Percentiles rank a stretch among this genome's conserved stretches.
Conservation (phyloP, 768 basidiomycete species). For the Lyophyllum semitale region DNA sequence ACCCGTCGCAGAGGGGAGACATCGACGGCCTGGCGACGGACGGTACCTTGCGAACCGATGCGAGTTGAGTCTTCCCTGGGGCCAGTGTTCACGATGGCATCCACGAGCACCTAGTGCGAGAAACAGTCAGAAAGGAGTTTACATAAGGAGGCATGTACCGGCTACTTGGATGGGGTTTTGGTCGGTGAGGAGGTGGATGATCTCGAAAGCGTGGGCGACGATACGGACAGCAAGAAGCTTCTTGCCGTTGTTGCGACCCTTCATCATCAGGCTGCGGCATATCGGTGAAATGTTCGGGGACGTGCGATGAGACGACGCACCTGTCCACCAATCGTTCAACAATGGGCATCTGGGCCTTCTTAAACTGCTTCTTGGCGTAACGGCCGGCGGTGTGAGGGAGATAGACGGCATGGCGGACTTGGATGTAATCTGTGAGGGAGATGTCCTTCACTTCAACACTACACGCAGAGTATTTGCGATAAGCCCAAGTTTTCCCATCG, state of each 20-base stretch:
- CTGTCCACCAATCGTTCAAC: constrained; percentile 98
- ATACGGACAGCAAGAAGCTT: constrained; percentile 99
- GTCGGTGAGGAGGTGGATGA: constrained; percentile 99
- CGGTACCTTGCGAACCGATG: constrained; percentile 99
- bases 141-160: not conserved
- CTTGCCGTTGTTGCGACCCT: constrained; percentile 99
- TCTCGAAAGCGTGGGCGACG: constrained; percentile 98
- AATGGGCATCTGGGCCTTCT: constrained; percentile 99
- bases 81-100: constrained; percentile 99
- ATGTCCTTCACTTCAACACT: constrained; percentile 99
- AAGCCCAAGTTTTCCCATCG: not conserved
- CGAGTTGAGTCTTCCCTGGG: constrained; percentile 99
- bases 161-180: constrained; percentile 98
- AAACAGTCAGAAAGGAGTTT: constrained; percentile 2
- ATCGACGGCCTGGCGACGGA: constrained; percentile 99
- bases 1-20: constrained; percentile 97
- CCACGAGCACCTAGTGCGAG: constrained; percentile 76
- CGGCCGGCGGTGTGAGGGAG: constrained; percentile 98
- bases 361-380: constrained; percentile 99
- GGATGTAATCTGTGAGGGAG: constrained; percentile 98
- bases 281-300: not conserved
- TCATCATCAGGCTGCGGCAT: constrained; percentile 91
- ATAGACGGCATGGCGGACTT: constrained; percentile 97
- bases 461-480: constrained; percentile 7
- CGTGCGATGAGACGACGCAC: constrained; percentile 42